Evolutionary conservation across 345 rosid species (phyloP), one percentile per base, ranked within the genome.

Genomic region (Kandelia obovata): DNA sequence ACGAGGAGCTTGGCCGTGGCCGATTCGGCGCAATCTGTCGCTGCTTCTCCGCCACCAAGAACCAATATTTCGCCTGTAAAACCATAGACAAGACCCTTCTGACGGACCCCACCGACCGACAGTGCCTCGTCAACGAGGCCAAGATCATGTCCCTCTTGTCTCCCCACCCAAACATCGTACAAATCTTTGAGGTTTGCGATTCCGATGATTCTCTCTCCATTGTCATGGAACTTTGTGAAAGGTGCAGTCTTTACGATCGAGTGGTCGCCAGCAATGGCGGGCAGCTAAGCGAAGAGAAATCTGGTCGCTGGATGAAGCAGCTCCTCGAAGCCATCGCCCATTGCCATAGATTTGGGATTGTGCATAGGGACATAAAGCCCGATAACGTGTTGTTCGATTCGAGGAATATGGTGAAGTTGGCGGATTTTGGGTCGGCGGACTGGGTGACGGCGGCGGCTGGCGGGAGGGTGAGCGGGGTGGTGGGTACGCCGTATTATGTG

Each of bases 1-100:
- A 73, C 53, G 74, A 77, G 37, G 80, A 77, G 80, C 34, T 77
- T 62, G 80, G 80, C 62, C 77, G 80, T 2, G 80, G 80, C 34
- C 61, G 80, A 17, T 77, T 77, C 58, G 80, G 80, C 64, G 61
- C 37, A 0, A 53, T 77, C 66, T 60, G 39, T 16, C 73, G 80
- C 49, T 77, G 80, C 53, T 72, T 72, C 37, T 68, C 70, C n/a
- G 59, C 73, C 5, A 19, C 43, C 53, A 65, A 30, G 3, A 55
- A 68, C 59, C 46, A 52, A 0, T 72, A 43, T 70, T 77, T 77
- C 52, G 80, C 80, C 23, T 59, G 66, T 70, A 77, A 77, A 25
- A 49, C 49, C 70, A 51, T 77, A 30, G 67, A 66, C 67, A 77
- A 72, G n/a, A 37, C n/a, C 25, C 73, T 68, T 59, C 80, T 77